Percentiles rank a stretch among this genome's conserved stretches.
These are phyloP conservation scores for Botrytis paeoniae DNA, from an alignment of 2,329 filamentous ascomycete genomes.

Conservation along the genomic window DNA sequence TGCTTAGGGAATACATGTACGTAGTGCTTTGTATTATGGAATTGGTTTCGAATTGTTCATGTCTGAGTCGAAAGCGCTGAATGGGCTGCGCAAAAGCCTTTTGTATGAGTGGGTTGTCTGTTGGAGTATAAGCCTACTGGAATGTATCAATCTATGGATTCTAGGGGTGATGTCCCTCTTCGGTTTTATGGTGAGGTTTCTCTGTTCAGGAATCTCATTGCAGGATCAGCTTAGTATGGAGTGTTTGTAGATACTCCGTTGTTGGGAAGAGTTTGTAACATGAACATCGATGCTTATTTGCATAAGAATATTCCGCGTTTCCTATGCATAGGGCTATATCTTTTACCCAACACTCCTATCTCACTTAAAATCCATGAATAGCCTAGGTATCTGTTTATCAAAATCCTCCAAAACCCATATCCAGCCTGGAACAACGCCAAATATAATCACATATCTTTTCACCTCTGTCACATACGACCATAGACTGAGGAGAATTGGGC, in stretches of 20 bases:
- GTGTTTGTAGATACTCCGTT: neutral
- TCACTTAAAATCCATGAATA: neutral
- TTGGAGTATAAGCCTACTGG: neutral
- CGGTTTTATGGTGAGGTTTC: neutral
- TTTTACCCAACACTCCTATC: neutral
- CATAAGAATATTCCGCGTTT: neutral
- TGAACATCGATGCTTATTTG: neutral
- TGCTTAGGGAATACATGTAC: rapidly evolving
- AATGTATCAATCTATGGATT: neutral
- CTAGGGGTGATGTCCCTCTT: neutral
- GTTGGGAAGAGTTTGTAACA: neutral
- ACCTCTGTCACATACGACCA: neutral
- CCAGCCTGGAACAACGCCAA: rapidly evolving
- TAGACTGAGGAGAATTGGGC: neutral
- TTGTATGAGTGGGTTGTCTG: neutral
- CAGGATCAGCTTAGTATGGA: neutral
- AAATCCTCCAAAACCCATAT: rapidly evolving
- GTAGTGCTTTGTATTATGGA: neutral
- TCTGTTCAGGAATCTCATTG: neutral
- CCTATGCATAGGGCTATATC: rapidly evolving
- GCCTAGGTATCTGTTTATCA: neutral
- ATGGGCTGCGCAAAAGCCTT: neutral
- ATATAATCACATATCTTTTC: rapidly evolving
- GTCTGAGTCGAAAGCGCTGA: too few relatives aligned
- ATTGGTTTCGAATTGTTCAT: neutral